Base-by-base conservation (phyloP, 768 basidiomycete genomes). In the Psilocybe subaeruginosa region DNA sequence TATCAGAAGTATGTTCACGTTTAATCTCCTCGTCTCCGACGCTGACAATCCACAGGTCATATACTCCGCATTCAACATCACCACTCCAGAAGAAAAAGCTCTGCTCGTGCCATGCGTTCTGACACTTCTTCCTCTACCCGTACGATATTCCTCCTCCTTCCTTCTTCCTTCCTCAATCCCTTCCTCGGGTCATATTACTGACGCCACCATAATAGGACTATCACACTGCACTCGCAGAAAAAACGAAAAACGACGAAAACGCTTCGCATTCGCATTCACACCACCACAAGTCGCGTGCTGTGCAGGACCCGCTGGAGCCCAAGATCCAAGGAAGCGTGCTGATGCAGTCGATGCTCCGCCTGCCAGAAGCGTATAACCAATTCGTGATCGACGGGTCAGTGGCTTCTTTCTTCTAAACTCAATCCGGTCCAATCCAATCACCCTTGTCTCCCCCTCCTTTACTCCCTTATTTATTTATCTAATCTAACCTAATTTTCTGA, bases 321-420 rank as follows among this genome's bases (percentile, higher is more conserved):
- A 91, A 86, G 66, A 83, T 90, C 11, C 93, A 95, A 71, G 97
- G 97, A 1, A 91, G 92, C 2, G 74, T 98, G 16, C 75, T 99
- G 11, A 74, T 98, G 2, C 95, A 99, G 73, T 87, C 91, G 3
- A 76, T 98, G 60, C 81, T 98, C 27, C 83, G 81, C 31, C 80
- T 97, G 23, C 74, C 84, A 0, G 79, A 83, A 8, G 86, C 90
- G 1, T 83, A 90, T 65, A 90, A 92, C 68, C 79, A 83, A 50
- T 74, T 85, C 23, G 85, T 95, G 3, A 75, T 89, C 23, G 81
- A 89, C 31, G 92, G 90, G 95, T 93, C 62, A 60, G 77, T 56
- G 33, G 33, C 33, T 35, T 23, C 23, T 23, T 23, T 2, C 23
- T 23, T 23, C 33, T 0, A 35, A 35, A 35, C 11, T 0, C 23